phyloP scores from a whole-genome alignment of 176 grass and related monocot species.

The Oropetium thomaeum region DNA sequence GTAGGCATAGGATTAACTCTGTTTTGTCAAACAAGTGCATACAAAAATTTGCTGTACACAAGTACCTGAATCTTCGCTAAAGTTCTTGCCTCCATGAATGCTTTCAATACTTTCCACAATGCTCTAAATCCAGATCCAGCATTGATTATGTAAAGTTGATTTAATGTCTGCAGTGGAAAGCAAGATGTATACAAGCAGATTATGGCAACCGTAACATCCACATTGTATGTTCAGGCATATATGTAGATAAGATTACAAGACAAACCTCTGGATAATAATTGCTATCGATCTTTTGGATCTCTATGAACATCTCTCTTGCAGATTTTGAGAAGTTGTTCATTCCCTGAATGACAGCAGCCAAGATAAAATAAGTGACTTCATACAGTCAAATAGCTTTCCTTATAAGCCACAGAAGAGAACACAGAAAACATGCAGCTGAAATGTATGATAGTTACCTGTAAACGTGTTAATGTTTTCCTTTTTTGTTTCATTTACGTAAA shows the following conservation, averaged over 20 bases:
- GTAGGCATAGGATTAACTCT: slow-evolving; percentile 31
- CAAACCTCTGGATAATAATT: slow-evolving; percentile 97
- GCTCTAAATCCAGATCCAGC: slow-evolving; percentile 95
- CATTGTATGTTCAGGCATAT: not conserved
- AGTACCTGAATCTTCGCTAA: slow-evolving; percentile 85
- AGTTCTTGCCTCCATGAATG: slow-evolving; percentile 80
- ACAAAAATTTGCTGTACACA: not conserved
- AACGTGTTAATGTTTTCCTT: not conserved
- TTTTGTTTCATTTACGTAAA: slow-evolving; percentile 21
- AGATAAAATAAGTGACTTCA: slow-evolving; percentile 25
- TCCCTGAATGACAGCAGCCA: slow-evolving; percentile 47
- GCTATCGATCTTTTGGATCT: slow-evolving; percentile 95
- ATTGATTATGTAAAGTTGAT: slow-evolving; percentile 92
- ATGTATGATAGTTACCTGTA: slow-evolving; percentile 16
- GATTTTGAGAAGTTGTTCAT: slow-evolving; percentile 83
- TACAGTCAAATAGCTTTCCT: slow-evolving; percentile 3
- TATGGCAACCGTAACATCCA: not conserved
- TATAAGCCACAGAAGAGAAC: not conserved
- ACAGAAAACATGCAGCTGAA: slow-evolving; percentile 5
- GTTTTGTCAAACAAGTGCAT: slow-evolving; percentile 18
- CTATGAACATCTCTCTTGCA: slow-evolving; percentile 73
- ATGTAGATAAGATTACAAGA: not conserved
- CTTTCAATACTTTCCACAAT: slow-evolving; percentile 78
- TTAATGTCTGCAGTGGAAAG: slow-evolving; percentile 65
- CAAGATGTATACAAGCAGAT: slow-evolving; percentile 26